Conservation (phyloP, 1,284 basidiomycete genomes). For the Ceratobasidium sp. region DNA sequence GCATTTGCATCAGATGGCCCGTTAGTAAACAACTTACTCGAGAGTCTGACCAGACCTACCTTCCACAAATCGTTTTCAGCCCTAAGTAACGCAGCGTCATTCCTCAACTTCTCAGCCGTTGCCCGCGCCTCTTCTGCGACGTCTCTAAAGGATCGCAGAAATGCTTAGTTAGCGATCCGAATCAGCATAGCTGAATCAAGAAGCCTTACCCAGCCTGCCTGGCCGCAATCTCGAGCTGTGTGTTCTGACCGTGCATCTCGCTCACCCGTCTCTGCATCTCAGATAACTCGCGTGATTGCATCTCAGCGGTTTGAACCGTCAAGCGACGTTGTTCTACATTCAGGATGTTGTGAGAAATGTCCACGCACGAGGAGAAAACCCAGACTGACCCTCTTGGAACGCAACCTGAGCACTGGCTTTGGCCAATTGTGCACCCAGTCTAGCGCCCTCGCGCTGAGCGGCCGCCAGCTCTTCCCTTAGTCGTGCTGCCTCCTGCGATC, state of each 20-base stretch:
- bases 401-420: conserved; percentile 82
- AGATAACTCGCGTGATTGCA: conserved; percentile 62
- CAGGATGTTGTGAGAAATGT: conserved; percentile 64
- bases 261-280: conserved; percentile 48
- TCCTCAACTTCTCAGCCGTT: conserved; percentile 75
- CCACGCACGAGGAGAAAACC: conserved; percentile 59
- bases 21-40: conserved; percentile 46
- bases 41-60: too few relatives aligned
- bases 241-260: conserved; percentile 49
- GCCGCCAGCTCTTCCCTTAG: conserved; percentile 71
- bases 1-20: background rate
- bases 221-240: conserved; percentile 50
- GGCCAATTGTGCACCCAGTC: conserved; percentile 71
- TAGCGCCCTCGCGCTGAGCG: conserved; percentile 72
- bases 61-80: conserved; percentile 94
- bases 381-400: conserved; percentile 67
- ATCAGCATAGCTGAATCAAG: conserved; percentile 62
- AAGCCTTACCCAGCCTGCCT: conserved; percentile 66
- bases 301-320: conserved; percentile 67
- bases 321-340: conserved; percentile 67
- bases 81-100: conserved; percentile 82
- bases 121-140: conserved; percentile 54
- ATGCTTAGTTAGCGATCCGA: conserved; percentile 51
- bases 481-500: conserved; percentile 58
- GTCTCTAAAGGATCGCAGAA: too few relatives aligned